Evolutionary conservation across 345 rosid species (phyloP).

Genomic region (Aegle marmelos): DNA sequence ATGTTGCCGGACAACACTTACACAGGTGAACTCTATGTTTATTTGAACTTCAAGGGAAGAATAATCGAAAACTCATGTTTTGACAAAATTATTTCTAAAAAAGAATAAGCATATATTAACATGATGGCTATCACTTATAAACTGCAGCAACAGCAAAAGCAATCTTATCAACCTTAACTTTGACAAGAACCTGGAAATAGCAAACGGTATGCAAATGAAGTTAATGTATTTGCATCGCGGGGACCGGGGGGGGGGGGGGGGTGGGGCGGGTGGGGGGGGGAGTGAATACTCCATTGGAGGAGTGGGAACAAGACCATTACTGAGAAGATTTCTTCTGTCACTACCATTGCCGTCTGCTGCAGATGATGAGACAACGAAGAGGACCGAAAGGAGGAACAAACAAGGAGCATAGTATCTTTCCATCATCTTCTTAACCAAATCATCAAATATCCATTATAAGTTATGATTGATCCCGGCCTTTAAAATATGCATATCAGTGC

Average conservation of each 20-base stretch:
- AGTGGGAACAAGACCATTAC: slow-evolving; percentile 21
- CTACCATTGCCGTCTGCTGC: background rate
- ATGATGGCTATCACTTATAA: background rate
- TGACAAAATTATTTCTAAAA: background rate
- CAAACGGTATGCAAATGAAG: no score
- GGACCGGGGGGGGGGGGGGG: background rate
- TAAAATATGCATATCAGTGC: background rate
- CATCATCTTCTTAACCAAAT: background rate
- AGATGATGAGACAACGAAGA: background rate
- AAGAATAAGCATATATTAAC: background rate
- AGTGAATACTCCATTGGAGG: slow-evolving; percentile 35
- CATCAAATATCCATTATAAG: background rate
- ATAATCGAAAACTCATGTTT: background rate
- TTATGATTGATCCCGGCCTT: background rate
- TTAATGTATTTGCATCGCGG: no score
- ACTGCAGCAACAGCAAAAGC: background rate
- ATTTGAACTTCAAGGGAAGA: background rate
- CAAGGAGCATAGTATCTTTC: background rate
- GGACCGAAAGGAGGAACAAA: background rate
- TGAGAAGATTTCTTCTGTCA: slow-evolving; percentile 11
- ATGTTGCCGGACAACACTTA: background rate
- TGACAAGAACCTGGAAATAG: background rate
- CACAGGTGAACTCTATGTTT: background rate
- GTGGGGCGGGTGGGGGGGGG: background rate
- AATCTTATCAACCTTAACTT: background rate